Conservation (phyloP, 768 basidiomycete genomes). For the Calvatia gigantea region DNA sequence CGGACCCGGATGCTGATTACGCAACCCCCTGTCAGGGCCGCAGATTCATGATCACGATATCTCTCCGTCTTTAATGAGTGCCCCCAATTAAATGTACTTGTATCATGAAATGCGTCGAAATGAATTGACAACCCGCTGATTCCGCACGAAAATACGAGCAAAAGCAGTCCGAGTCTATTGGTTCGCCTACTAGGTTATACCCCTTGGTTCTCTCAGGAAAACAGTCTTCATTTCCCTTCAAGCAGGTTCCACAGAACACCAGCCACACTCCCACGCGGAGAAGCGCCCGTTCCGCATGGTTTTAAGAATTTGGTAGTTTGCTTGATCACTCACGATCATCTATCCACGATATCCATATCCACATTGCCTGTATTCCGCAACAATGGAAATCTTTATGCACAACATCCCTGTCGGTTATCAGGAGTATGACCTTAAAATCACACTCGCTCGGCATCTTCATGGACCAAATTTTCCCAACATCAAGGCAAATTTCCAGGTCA, state of each 20-base stretch:
- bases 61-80: too few relatives aligned
- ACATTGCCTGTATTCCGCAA: not conserved
- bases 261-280: not conserved
- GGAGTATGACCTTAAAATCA: constrained; percentile 25
- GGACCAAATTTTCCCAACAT: constrained; percentile 28
- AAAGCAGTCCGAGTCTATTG: too few relatives aligned
- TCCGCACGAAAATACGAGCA: too few relatives aligned
- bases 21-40: not conserved
- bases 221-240: too few relatives aligned
- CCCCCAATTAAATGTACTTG: too few relatives aligned
- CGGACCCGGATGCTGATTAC: constrained; percentile 10
- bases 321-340: not conserved
- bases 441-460: constrained; percentile 46
- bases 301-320: not conserved
- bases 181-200: too few relatives aligned
- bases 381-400: constrained; percentile 38
- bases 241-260: too few relatives aligned
- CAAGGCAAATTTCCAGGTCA: constrained; percentile 51
- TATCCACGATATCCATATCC: not conserved
- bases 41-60: too few relatives aligned
- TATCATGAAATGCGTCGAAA: too few relatives aligned
- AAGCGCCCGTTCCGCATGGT: not conserved
- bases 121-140: too few relatives aligned
- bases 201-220: too few relatives aligned
- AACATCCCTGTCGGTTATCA: constrained; percentile 28